Evolutionary conservation across 2,329 filamentous ascomycete genomes (phyloP), one percentile per base, ranked within the genome.

Genomic region (Pseudogymnoascus destructans): DNA sequence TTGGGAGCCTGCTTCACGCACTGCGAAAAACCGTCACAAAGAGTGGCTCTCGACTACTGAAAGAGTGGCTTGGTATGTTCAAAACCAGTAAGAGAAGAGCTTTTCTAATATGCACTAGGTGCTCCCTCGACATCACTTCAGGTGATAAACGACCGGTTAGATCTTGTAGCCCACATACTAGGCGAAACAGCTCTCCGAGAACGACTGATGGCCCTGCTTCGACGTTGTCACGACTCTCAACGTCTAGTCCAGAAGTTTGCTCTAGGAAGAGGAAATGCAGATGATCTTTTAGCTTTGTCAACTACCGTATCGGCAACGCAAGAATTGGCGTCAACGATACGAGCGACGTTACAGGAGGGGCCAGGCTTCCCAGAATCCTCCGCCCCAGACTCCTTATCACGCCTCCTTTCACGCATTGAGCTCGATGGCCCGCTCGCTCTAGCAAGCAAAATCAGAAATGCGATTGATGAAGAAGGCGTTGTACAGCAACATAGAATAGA

Each of bases 381-480:
- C 8, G 57, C 60, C 19, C 58, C 61, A 9, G 63, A 67, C 9
- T 78, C 75, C 59, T 69, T 82, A 2, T 59, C 70, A 55, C 64
- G 69, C 38, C 69, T 87, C 59, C 67, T 78, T 2, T 70, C 70
- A 17, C 80, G 85, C 5, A 81, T 93, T 42, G 76, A 81, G 58
- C 75, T 96, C 17, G 75, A 79, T 10, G 80, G 81, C 2, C 87
- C 90, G 0, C 73, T 75, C 9, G 76, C 79, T 40, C 79, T 97
- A 3, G 87, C 91, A 1, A 72, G 75, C 19, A 79, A 79, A 19
- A 95, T 98, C 60, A 73, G 79, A 55, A 75, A 79, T 2, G 85
- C 92, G 3, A 95, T 98, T 59, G 93, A 98, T 66, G 93, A 97
- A 72, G 91, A 96, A 62, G 89, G 90, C 0, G 74, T 97, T n/a